Base-by-base conservation (phyloP, 2,329 filamentous ascomycete genomes). In the Domatiomyces globalis region DNA sequence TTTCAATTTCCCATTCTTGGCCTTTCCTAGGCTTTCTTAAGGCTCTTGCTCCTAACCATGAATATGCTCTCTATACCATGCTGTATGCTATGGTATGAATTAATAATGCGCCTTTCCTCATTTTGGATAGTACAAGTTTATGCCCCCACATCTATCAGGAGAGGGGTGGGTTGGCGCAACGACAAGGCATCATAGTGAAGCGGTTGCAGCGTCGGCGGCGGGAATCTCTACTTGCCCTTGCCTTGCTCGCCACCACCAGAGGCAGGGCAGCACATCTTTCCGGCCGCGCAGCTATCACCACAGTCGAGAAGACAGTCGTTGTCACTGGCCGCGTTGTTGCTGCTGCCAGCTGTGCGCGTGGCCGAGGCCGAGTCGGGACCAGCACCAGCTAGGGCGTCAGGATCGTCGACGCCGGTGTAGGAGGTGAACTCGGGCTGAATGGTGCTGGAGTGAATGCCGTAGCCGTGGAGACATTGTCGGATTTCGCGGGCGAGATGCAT, bases 381-480 rank as follows among this genome's bases (percentile, higher is more conserved):
- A 48, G 54, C 53, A 19, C 47, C 49, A 43, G 51, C 49, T n/a
- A 52, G 55, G n/a, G 46, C 42, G 10, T 51, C 29, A 6, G 48
- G 50, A 4, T 46, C 46, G 8, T 44, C 51, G 45, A 56, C 45
- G 50, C 55, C 50, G 7, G 27, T 46, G 4, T 36, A 33, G 8
- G 49, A 49, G 17, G 19, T 60, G 46, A 74, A 98, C 67, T 98
- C 92, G 5, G 92, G 92, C 68, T 98, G 92, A 60, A 98, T 96
- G 10, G 92, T 98, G 36, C 88, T 90, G 39, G 86, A 94, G 71
- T 98, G 92, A 58, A 98, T 96, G 51, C 92, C 90, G 61, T 94
- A 95, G 36, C 81, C 89, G 67, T 98, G 92, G 2, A 98, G 80
- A 63, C 92, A 98, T 63, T 83, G 83, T 46, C 89, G 79, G 17